Conservation (phyloP, 148 eudicot genomes). For the Vaccinium vitisidaea region DNA sequence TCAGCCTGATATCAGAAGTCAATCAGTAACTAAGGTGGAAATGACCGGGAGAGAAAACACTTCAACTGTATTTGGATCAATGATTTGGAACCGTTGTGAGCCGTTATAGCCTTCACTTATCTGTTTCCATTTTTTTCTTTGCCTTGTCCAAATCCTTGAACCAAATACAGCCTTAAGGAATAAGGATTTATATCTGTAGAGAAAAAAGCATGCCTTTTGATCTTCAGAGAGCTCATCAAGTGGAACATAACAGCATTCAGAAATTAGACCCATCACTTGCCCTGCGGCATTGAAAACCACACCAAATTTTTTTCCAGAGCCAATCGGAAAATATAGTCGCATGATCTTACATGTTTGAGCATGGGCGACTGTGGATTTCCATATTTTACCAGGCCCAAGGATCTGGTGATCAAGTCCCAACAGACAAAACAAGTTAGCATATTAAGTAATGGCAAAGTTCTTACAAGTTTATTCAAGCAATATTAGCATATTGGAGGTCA, state of each 20-base stretch:
- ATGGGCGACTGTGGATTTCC: slow-evolving; percentile 55
- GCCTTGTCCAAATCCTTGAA: not conserved
- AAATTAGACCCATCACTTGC: slow-evolving; percentile 52
- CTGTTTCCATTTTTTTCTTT: not conserved
- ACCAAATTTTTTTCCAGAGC: slow-evolving; percentile 39
- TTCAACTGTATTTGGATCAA: not conserved
- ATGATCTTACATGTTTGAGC: slow-evolving; percentile 56
- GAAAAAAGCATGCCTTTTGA: slow-evolving; percentile 54
- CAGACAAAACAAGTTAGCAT: slow-evolving; percentile 1
- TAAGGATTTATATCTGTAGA: not conserved
- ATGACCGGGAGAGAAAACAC: not conserved
- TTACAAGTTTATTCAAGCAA: not conserved
- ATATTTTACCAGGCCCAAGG: slow-evolving; percentile 58
- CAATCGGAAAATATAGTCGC: slow-evolving; percentile 44
- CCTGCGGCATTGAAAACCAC: slow-evolving; percentile 74
- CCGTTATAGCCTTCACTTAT: not conserved
- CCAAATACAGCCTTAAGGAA: not conserved
- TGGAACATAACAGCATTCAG: slow-evolving; percentile 45
- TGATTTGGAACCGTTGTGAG: not conserved
- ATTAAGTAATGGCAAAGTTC: not conserved
- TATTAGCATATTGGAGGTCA: not conserved
- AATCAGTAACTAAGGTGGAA: not conserved
- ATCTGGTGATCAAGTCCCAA: slow-evolving; percentile 40
- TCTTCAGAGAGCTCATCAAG: slow-evolving; percentile 55
- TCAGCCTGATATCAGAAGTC: slow-evolving; percentile 41